Base-by-base conservation (phyloP, 805 yeast genomes). In the Spencermartinsiella europaea region DNA sequence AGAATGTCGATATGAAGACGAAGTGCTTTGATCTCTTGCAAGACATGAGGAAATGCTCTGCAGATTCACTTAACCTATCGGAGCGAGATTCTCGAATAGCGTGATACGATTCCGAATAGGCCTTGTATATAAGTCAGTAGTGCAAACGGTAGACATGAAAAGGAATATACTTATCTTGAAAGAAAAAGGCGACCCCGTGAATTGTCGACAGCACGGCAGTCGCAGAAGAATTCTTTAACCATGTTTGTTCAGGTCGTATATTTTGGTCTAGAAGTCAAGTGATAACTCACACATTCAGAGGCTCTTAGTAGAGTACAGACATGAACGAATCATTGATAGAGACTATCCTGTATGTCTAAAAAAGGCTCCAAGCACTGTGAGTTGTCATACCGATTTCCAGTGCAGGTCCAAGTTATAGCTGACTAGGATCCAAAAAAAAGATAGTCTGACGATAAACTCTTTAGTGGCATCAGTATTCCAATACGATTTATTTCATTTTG, bases 21-120 rank as follows among this genome's bases (percentile, higher is more conserved):
- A 71, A 72, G 47, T 86, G 95, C 62, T 63, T 72, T 28, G 72
- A 68, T 2, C 67, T 77, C 41, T 67, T 86, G 48, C 65, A 68
- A 21, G 71, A 67, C n/a, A 70, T 86, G 63, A 71, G 95, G 51
- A 71, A 72, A 10, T 86, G 95, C 66, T 84, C 85, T 0, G 66
- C 72, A 3, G 52, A 55, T 52, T 70, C 60, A 49, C 67, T 59
- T 36, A 68, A 63, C 48, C 57, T 49, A 25, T 8, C 12, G 12
- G 42, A 38, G n/a, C 57, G 55, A 20, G 19, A 43, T 5, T 12
- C 17, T 15, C 21, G n/a, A 28, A 5, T 15, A 8, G 7, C 17
- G 17, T 17, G n/a, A n/a, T n/a, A n/a, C n/a, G n/a, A n/a, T n/a
- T n/a, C n/a, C n/a, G n/a, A n/a, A n/a, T n/a, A n/a, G n/a, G n/a